phyloP scores from a whole-genome alignment of 768 basidiomycete genomes.

The Boletus vinaceobasis region DNA sequence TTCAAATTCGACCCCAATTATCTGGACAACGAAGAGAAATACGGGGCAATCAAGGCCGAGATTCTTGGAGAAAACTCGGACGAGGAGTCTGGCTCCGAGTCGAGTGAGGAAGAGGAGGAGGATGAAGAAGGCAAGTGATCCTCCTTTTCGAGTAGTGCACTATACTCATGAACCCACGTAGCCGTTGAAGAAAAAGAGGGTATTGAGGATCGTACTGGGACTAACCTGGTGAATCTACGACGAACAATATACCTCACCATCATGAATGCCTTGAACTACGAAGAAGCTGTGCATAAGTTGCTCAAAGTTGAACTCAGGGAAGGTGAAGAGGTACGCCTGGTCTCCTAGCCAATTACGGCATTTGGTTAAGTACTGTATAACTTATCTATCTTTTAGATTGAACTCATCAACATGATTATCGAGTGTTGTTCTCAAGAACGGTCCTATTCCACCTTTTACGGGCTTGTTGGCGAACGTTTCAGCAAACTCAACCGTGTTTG shows the following conservation, averaged over 20 bases:
- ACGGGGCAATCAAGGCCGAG: slow-evolving; percentile 85
- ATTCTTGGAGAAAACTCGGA: slow-evolving; percentile 89
- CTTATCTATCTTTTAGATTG: slow-evolving; percentile 54
- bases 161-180: slow-evolving; percentile 26
- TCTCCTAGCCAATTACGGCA: background rate
- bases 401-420: slow-evolving; percentile 97
- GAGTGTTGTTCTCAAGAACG: slow-evolving; percentile 99
- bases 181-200: slow-evolving; percentile 78
- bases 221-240: slow-evolving; percentile 92
- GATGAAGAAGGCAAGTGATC: slow-evolving; percentile 41
- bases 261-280: slow-evolving; percentile 98
- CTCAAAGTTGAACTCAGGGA: slow-evolving; percentile 89
- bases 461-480: slow-evolving; percentile 93
- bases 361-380: background rate
- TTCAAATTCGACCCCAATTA: slow-evolving; percentile 93
- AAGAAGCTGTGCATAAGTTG: slow-evolving; percentile 98
- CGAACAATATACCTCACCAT: slow-evolving; percentile 95
- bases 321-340: slow-evolving; percentile 79
- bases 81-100: slow-evolving; percentile 62
- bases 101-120: slow-evolving; percentile 65
- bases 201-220: slow-evolving; percentile 93
- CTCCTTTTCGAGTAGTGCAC: slow-evolving; percentile 22
- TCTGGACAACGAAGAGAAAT: slow-evolving; percentile 90
- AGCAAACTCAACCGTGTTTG: slow-evolving; percentile 94
- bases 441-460: slow-evolving; percentile 96